Conservation (phyloP, 1,139 yeast species). For the Blastobotrys petasosporus region DNA sequence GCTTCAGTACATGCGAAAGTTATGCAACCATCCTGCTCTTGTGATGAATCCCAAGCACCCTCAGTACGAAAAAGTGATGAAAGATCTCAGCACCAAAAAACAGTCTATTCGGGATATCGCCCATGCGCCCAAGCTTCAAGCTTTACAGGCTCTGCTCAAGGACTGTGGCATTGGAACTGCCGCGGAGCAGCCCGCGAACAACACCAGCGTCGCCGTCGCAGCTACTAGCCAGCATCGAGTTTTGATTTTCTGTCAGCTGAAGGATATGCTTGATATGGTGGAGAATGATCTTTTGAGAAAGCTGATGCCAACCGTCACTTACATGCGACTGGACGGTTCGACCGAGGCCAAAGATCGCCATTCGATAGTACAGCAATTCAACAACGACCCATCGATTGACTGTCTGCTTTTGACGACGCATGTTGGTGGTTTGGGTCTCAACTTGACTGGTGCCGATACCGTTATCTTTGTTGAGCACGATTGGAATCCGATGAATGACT, state of each 20-base stretch:
- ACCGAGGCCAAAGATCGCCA: conserved; percentile 93
- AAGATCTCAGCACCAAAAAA: conserved; percentile 53
- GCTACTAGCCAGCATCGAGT: conserved; percentile 96
- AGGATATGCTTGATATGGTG: conserved; percentile 96
- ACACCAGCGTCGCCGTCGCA: conserved; percentile 37
- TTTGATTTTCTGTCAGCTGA: conserved; percentile 88
- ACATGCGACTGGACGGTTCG: conserved; percentile 91
- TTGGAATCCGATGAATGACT: conserved; percentile 99
- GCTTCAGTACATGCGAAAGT: conserved; percentile 91
- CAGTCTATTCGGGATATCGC: conserved; percentile 63
- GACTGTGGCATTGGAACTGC: conserved; percentile 89
- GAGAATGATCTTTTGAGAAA: conserved; percentile 81
- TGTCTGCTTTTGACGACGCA: conserved; percentile 87
- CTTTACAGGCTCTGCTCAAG: conserved; percentile 69
- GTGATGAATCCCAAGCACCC: conserved; percentile 87
- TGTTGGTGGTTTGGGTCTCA: conserved; percentile 96
- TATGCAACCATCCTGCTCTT: conserved; percentile 94
- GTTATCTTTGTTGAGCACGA: conserved; percentile 98
- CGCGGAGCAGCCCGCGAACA: conserved; percentile 27
- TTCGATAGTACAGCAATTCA: conserved; percentile 83
- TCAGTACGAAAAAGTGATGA: conserved; percentile 59
- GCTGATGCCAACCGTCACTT: conserved; percentile 85
- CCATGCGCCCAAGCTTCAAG: conserved; percentile 86
- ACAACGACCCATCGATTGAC: conserved; percentile 95
- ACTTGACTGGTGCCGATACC: conserved; percentile 97